Evolutionary conservation across 352 stramenopile genomes (phyloP).

Genomic region (Globisporangium irregulare): DNA sequence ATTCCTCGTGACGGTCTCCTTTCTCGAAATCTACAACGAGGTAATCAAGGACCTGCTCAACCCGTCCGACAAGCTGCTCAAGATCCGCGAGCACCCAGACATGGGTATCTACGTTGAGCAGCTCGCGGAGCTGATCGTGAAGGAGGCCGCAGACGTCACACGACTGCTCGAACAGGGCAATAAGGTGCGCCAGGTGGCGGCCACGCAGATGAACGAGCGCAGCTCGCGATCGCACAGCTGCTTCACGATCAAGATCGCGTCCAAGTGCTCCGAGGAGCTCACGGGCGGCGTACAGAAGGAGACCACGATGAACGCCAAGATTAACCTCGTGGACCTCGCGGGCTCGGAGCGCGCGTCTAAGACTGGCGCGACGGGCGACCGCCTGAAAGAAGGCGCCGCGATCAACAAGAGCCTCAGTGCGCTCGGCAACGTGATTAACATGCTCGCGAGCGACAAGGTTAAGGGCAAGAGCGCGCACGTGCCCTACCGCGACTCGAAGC

Average conservation of each 20-base stretch:
- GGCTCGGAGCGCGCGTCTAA: conserved; percentile 87
- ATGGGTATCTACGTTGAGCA: conserved; percentile 94
- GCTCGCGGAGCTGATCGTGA: conserved; percentile 83
- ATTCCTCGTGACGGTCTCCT: conserved; percentile 91
- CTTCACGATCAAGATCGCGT: conserved; percentile 90
- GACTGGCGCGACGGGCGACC: conserved; percentile 82
- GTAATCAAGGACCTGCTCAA: conserved; percentile 93
- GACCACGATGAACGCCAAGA: conserved; percentile 84
- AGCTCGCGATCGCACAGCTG: conserved; percentile 87
- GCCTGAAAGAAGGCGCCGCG: conserved; percentile 87
- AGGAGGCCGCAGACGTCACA: conserved; percentile 71
- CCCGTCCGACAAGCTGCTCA: conserved; percentile 87
- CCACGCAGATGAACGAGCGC: conserved; percentile 92
- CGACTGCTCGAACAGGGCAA: conserved; percentile 88
- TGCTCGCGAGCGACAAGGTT: conserved; percentile 59
- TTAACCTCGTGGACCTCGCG: conserved; percentile 92
- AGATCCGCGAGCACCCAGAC: conserved; percentile 91
- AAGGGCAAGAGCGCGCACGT: conserved; percentile 62
- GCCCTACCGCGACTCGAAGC: conserved; percentile 90
- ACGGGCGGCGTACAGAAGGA: conserved; percentile 55
- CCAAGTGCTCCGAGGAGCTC: conserved; percentile 65
- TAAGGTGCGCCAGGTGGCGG: conserved; percentile 82
- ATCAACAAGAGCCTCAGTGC: conserved; percentile 93
- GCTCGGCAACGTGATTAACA: conserved; percentile 92
- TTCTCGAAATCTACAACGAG: conserved; percentile 96